These are phyloP conservation scores for Colletotrichum spaethianum DNA, from an alignment of 2,329 filamentous ascomycete genomes.

Conservation along the genomic window DNA sequence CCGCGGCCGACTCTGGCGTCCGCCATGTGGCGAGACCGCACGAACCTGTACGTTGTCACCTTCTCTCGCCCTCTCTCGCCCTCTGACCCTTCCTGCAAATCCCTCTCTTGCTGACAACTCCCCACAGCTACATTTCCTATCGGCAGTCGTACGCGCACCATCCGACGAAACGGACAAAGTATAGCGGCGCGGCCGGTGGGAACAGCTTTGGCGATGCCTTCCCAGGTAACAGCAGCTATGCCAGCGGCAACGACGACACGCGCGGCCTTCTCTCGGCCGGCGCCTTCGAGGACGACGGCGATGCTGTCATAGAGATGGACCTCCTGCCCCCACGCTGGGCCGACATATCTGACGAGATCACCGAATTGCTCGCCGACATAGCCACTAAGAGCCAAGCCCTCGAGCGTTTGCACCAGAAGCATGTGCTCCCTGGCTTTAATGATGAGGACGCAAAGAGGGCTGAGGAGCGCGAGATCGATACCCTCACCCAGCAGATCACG, in stretches of 20 bases:
- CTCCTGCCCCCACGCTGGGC: slow-evolving; percentile 95
- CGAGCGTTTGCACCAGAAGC: slow-evolving; percentile 96
- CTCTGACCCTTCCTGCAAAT: slow-evolving; percentile 34
- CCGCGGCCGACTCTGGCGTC: slow-evolving; percentile 56
- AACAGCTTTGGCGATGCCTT: slow-evolving; percentile 74
- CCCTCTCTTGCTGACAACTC: slow-evolving; percentile 47
- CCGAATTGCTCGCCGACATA: slow-evolving; percentile 84
- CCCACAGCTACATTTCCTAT: slow-evolving; percentile 94
- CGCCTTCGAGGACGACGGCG: slow-evolving; percentile 87
- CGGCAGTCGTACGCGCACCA: slow-evolving; percentile 98
- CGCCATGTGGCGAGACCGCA: slow-evolving; percentile 99
- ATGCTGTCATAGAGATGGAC: slow-evolving; percentile 99
- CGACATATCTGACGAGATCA: slow-evolving; percentile 94
- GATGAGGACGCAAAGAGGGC: slow-evolving; percentile 90
- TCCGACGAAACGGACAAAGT: slow-evolving; percentile 86
- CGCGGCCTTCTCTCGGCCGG: slow-evolving; percentile 88
- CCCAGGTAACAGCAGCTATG: slow-evolving; percentile 60
- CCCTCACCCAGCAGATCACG: slow-evolving; percentile 91
- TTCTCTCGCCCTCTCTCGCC: slow-evolving; percentile 41
- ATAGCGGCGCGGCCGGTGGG: slow-evolving; percentile 65
- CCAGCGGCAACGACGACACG: slow-evolving; percentile 64
- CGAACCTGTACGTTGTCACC: slow-evolving; percentile 83
- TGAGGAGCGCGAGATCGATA: slow-evolving; percentile 93
- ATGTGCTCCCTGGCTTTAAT: slow-evolving; percentile 95
- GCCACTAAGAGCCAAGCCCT: slow-evolving; percentile 86